Conservation (phyloP, 371 early-diverging fungal species). For the Phascolomyces articulosus region DNA sequence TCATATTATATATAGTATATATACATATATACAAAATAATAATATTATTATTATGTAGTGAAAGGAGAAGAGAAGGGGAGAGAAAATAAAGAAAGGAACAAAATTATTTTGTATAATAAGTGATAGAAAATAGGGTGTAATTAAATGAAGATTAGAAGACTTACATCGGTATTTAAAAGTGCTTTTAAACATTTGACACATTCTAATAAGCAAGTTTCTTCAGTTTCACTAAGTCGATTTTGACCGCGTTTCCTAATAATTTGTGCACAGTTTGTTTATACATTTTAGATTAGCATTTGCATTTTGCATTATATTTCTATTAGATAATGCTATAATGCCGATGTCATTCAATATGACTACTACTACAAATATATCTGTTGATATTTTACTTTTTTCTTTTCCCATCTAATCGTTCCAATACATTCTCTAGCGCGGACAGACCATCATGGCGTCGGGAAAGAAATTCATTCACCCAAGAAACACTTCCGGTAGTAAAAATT, state of each 20-base stretch:
- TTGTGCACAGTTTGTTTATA: too few species aligned
- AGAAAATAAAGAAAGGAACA: neutral
- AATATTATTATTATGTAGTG: neutral
- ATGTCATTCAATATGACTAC: too few species aligned
- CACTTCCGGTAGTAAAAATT: constrained; percentile 50
- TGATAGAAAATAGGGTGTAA: neutral
- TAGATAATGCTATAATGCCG: too few species aligned
- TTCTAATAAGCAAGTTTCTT: constrained; percentile 49
- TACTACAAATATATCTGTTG: too few species aligned
- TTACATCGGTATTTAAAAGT: constrained; percentile 62
- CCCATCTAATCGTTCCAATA: constrained; percentile 50
- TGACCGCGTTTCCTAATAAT: neutral
- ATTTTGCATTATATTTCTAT: too few species aligned
- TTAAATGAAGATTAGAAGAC: neutral
- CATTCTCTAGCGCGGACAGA: constrained; percentile 54
- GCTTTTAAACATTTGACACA: constrained; percentile 63
- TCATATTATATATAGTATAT: too few species aligned
- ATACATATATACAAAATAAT: too few species aligned
- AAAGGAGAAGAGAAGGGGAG: neutral
- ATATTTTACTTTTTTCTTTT: constrained; percentile 51
- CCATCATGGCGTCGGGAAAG: constrained; percentile 53
- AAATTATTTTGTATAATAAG: neutral
- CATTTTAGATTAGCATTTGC: too few species aligned
- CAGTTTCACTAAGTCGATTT: constrained; percentile 12
- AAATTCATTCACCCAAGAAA: constrained; percentile 66